A percentile compares a stretch with the other conserved stretches of the same genome.
phyloP scores from a whole-genome alignment of 495 filamentous ascomycete genomes.

The Haplographium delicatum region DNA sequence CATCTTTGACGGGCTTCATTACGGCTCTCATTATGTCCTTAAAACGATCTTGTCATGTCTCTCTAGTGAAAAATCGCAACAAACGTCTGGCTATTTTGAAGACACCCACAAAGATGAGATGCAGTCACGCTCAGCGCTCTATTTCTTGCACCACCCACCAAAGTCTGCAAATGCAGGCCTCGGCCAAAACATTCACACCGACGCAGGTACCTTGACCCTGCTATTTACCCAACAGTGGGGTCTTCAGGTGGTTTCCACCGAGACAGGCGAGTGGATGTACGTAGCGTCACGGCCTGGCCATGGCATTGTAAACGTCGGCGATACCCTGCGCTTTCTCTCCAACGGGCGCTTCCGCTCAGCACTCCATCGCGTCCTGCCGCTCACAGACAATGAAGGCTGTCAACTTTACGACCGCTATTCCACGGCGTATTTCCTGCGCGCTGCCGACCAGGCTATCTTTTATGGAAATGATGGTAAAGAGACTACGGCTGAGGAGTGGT shows the following conservation, averaged over 20 bases:
- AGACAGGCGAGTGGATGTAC: no score
- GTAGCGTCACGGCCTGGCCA: slow-evolving; percentile 40
- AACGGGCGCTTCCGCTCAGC: slow-evolving; percentile 45
- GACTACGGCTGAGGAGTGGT: slow-evolving; percentile 47
- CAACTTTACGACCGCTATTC: slow-evolving; percentile 53
- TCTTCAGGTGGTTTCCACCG: slow-evolving; percentile 53
- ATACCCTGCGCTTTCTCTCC: slow-evolving; percentile 48
- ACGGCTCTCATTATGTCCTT: slow-evolving; percentile 44
- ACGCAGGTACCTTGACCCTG: slow-evolving; percentile 51
- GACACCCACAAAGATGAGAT: slow-evolving; percentile 46
- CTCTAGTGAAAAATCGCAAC: slow-evolving; percentile 39
- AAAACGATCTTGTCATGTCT: slow-evolving; percentile 46
- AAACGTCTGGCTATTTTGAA: slow-evolving; percentile 41
- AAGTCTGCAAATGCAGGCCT: slow-evolving; percentile 32
- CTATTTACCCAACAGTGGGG: slow-evolving; percentile 53
- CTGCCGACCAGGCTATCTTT: slow-evolving; percentile 48
- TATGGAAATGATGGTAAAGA: slow-evolving; percentile 43
- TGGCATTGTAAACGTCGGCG: slow-evolving; percentile 53
- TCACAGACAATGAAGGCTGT: slow-evolving; percentile 38
- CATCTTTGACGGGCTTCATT: slow-evolving; percentile 40
- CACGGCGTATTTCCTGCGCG: slow-evolving; percentile 53
- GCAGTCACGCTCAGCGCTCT: slow-evolving; percentile 40
- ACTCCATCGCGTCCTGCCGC: slow-evolving; percentile 52
- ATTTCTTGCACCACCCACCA: slow-evolving; percentile 42
- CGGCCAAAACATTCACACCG: slow-evolving; percentile 53